These are phyloP conservation scores for Colletotrichum theobromicola DNA, from an alignment of 2,329 filamentous ascomycete genomes.

Conservation along the genomic window DNA sequence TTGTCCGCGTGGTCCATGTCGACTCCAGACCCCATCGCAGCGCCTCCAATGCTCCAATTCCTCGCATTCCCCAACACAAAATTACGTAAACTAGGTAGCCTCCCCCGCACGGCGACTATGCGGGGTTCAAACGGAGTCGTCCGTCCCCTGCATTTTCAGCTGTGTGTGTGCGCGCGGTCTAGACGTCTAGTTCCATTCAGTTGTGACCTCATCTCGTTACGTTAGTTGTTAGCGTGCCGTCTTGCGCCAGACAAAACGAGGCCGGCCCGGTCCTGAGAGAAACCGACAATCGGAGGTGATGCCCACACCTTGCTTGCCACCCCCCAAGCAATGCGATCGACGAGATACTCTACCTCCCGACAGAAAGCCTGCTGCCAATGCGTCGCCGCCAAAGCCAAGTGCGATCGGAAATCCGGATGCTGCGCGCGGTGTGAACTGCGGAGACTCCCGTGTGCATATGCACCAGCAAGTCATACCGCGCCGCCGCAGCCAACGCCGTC, in stretches of 20 bases:
- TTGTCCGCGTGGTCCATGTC: neutral
- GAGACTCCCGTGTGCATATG: constrained; percentile 34
- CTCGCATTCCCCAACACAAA: neutral
- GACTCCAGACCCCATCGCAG: neutral
- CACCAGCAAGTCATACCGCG: neutral
- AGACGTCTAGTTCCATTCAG: neutral
- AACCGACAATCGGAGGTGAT: neutral
- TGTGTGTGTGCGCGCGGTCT: neutral
- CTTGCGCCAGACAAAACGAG: neutral
- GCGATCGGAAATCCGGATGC: constrained; percentile 35
- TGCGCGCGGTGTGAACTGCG: constrained; percentile 38
- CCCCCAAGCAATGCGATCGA: neutral
- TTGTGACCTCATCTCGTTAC: neutral
- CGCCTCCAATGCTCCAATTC: neutral
- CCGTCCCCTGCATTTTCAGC: neutral
- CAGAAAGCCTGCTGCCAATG: constrained; percentile 45
- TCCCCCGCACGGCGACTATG: neutral
- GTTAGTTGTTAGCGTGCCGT: neutral
- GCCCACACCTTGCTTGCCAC: neutral
- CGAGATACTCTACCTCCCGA: constrained; percentile 40
- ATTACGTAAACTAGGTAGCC: neutral
- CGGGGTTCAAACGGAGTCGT: neutral
- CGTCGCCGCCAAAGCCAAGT: constrained; percentile 42
- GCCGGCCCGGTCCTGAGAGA: neutral
- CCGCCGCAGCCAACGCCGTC: neutral